phyloP scores from a whole-genome alignment of 1,139 yeast genomes.

The Williopsis jadinii region DNA sequence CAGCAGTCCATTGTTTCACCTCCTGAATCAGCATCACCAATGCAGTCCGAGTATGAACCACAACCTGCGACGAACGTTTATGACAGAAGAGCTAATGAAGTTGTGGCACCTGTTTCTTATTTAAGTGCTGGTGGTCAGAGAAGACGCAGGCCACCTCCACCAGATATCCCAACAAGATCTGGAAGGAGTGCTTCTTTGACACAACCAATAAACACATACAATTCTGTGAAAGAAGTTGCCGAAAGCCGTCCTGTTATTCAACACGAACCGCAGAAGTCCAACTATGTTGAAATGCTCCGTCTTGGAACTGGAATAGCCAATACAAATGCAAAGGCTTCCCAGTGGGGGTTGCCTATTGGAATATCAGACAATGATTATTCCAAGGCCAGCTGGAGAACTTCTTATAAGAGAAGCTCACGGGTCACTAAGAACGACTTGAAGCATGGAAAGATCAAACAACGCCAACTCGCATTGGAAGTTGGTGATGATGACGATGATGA shows the following conservation, averaged over 20 bases:
- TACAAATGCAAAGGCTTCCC: slow-evolving; percentile 47
- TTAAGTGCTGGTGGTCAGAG: slow-evolving; percentile 8
- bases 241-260: slow-evolving; percentile 2
- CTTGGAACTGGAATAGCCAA: slow-evolving; percentile 41
- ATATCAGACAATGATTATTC: slow-evolving; percentile 38
- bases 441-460: slow-evolving; percentile 70
- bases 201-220: slow-evolving; percentile 12
- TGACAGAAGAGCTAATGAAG: slow-evolving; percentile 40
- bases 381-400: slow-evolving; percentile 6
- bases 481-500: slow-evolving; percentile 47
- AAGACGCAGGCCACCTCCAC: slow-evolving; percentile 29
- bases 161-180: slow-evolving; percentile 26
- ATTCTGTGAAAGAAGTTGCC: slow-evolving; percentile 13
- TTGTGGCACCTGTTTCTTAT: slow-evolving; percentile 43
- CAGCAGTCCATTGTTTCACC: background rate
- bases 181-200: slow-evolving; percentile 27
- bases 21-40: slow-evolving; percentile 1
- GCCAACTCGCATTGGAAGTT: slow-evolving; percentile 70
- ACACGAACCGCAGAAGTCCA: slow-evolving; percentile 44
- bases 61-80: slow-evolving; percentile 14
- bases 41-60: slow-evolving; percentile 5
- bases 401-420: slow-evolving; percentile 15
- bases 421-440: slow-evolving; percentile 43
- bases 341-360: slow-evolving; percentile 63
- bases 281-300: slow-evolving; percentile 49